A percentile compares a stretch with the other conserved stretches of the same genome.
phyloP scores from a whole-genome alignment of 164 flowering plant species.

The Umbilicus rupestris region DNA sequence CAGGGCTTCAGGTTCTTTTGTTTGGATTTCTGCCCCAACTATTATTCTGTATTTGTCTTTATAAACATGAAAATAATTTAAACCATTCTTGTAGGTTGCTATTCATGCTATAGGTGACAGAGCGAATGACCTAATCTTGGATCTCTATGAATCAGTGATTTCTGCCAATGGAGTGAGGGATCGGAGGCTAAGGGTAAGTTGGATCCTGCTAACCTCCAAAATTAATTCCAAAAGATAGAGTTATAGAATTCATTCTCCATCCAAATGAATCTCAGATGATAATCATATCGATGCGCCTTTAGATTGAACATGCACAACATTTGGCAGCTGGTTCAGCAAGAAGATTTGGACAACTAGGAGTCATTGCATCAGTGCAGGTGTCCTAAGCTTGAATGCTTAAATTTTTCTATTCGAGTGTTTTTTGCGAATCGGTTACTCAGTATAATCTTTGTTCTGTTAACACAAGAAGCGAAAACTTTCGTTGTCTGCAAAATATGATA shows the following conservation, averaged over 20 bases:
- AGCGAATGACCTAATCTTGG: slow-evolving; percentile 79
- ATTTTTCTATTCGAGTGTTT: background rate
- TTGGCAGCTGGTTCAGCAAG: slow-evolving; percentile 52
- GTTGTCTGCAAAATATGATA: background rate
- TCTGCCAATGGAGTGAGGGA: slow-evolving; percentile 57
- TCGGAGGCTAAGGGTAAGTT: slow-evolving; percentile 74
- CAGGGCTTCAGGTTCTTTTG: slow-evolving; percentile 69
- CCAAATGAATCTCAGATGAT: background rate
- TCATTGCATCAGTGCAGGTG: slow-evolving; percentile 94
- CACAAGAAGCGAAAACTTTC: background rate
- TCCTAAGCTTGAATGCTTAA: background rate
- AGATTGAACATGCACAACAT: slow-evolving; percentile 99
- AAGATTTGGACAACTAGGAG: slow-evolving; percentile 60
- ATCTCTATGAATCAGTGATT: slow-evolving; percentile 47
- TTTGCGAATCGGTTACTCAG: background rate
- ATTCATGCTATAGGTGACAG: slow-evolving; percentile 95
- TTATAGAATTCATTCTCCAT: background rate
- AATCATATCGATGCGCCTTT: slow-evolving; percentile 16
- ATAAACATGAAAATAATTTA: background rate
- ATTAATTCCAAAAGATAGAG: background rate
- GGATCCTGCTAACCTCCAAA: background rate
- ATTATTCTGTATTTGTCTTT: background rate
- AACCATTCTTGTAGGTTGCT: slow-evolving; percentile 45
- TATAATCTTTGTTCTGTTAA: background rate
- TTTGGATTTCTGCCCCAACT: background rate